A percentile compares a stretch with the other conserved stretches of the same genome.
Conservation (phyloP, 306 rosid species). For the Dryas octopetala region DNA sequence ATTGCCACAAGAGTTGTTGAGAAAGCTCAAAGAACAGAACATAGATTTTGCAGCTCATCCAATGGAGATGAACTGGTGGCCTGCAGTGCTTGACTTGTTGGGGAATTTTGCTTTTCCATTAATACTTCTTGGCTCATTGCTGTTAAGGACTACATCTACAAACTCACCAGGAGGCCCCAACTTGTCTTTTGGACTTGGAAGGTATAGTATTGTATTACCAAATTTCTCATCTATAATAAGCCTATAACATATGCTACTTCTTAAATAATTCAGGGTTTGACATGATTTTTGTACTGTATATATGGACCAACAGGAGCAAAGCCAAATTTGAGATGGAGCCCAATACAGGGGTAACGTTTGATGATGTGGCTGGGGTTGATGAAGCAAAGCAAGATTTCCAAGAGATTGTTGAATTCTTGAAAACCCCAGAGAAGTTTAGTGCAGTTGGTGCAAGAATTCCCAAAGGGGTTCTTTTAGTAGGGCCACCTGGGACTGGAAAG, state of each 20-base stretch:
- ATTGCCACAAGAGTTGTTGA: constrained; percentile 51
- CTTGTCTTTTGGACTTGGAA: constrained; percentile 80
- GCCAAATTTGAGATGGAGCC: constrained; percentile 87
- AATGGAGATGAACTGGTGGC: constrained; percentile 43
- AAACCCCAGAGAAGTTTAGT: constrained; percentile 74
- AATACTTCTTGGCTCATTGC: constrained; percentile 50
- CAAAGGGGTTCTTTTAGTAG: constrained; percentile 65
- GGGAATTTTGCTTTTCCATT: constrained; percentile 71
- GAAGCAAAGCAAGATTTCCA: constrained; percentile 87
- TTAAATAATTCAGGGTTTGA: background rate
- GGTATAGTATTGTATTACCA: constrained; percentile 33
- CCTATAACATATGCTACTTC: background rate
- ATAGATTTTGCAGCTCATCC: constrained; percentile 75
- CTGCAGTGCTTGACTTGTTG: constrained; percentile 43
- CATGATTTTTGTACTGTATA: background rate
- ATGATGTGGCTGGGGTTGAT: constrained; percentile 81
- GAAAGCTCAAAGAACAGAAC: constrained; percentile 55
- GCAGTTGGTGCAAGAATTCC: constrained; percentile 75
- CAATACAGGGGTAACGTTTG: constrained; percentile 77
- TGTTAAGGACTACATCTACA: constrained; percentile 43
- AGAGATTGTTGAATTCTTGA: constrained; percentile 75
- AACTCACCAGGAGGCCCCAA: constrained; percentile 64
- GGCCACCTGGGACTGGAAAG: constrained; percentile 87
- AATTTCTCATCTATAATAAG: background rate
- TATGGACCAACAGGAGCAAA: constrained; percentile 45